Base-by-base conservation (phyloP, 805 yeast genomes). In the Candida silvatica region DNA sequence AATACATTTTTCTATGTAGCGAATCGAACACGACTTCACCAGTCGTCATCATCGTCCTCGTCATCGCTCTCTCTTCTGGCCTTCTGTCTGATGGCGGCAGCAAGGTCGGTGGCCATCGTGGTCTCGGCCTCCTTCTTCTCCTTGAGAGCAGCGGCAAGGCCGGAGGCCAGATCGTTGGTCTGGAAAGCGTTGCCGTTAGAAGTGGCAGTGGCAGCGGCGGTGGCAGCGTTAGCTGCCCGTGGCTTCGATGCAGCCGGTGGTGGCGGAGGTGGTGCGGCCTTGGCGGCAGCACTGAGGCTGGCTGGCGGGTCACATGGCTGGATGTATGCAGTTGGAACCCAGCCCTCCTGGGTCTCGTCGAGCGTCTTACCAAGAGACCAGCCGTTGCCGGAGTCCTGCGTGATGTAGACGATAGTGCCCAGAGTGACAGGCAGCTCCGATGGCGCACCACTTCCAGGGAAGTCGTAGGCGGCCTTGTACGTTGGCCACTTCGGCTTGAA, bases 311-410 rank as follows among this genome's bases (percentile, higher is more conserved):
- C 71, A 43, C 72, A 71, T 40, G 73, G 75, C 16, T 66, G 76
- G 50, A 90, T 75, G 54, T 88, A 92, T n/a, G 88, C 83, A 17
- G 92, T 80, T 11, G 99, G 99, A 9, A 92, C 90, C 98, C 98
- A 92, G 4, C 99, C 99, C 55, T 87, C 92, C 37, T 65, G 71
- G 1, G 79, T 52, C 27, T 83, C 92, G 49, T 81, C 88, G 41
- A 80, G 55, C 23, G 75, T 67, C 54, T 81, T 82, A 7, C 87
- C 97, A 38, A 92, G 67, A 48, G 95, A 90, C 99, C 99, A 92
- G 14, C 96, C 95, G 42, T 84, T 88, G 31, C 79, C 77, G 38
- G 80, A 84, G 43, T 80, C 76, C 50, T 72, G 79, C 3, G 77
- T 62, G 23, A 92, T 74, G 41, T 75, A 75, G 25, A 90, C 77